phyloP scores from a whole-genome alignment of 768 basidiomycete species.

The Agaricus bisporus region DNA sequence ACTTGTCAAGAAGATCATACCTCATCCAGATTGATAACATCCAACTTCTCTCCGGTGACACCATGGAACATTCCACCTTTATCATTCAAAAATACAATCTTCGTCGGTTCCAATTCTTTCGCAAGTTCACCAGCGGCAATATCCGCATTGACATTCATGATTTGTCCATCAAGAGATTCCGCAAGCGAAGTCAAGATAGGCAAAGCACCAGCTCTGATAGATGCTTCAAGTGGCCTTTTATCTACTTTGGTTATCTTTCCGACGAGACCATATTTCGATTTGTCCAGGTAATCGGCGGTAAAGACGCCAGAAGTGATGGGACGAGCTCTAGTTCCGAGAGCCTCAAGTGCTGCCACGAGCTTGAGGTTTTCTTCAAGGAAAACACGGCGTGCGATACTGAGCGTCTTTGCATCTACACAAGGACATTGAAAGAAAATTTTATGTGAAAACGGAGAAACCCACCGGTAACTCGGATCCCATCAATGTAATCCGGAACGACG shows the following conservation, averaged over 20 bases:
- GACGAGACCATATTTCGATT: slow-evolving; percentile 91
- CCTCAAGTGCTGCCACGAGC: slow-evolving; percentile 88
- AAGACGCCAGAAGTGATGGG: slow-evolving; percentile 98
- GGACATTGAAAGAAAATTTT: neutral
- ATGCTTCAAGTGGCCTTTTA: slow-evolving; percentile 94
- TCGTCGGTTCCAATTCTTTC: slow-evolving; percentile 96
- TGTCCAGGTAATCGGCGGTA: slow-evolving; percentile 93
- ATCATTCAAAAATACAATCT: slow-evolving; percentile 97
- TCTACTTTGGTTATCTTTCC: slow-evolving; percentile 94
- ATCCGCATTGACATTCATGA: slow-evolving; percentile 98
- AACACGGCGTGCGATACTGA: slow-evolving; percentile 89
- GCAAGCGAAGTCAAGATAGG: slow-evolving; percentile 95
- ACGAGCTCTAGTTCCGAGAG: slow-evolving; percentile 91
- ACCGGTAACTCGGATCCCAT: slow-evolving; percentile 97
- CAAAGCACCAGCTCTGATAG: slow-evolving; percentile 92
- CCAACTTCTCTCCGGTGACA: slow-evolving; percentile 92
- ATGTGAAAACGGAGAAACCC: slow-evolving; percentile 18
- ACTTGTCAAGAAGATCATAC: slow-evolving; percentile 28
- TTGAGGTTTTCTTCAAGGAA: slow-evolving; percentile 98
- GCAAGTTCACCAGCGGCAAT: slow-evolving; percentile 97
- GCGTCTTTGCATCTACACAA: slow-evolving; percentile 79
- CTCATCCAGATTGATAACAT: slow-evolving; percentile 97
- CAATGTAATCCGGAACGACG: slow-evolving; percentile 92
- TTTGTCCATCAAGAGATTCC: slow-evolving; percentile 94
- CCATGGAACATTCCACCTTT: slow-evolving; percentile 99